Percentiles rank a stretch among this genome's conserved stretches.
phyloP scores from a whole-genome alignment of 2,329 filamentous ascomycete species.

The Fusarium aywerte region DNA sequence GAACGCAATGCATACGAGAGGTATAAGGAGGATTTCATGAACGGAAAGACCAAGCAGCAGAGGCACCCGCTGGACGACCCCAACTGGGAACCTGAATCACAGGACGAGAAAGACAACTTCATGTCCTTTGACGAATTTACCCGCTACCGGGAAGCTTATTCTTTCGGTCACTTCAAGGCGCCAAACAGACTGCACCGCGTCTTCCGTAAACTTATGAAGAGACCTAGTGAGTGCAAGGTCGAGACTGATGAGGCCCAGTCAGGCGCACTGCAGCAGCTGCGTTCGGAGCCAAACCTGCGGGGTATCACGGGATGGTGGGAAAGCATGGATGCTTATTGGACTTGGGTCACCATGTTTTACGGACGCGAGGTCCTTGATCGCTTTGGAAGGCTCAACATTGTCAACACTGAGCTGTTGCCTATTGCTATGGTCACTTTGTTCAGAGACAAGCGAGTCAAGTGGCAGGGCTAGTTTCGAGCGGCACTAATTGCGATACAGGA shows the following conservation, averaged over 20 bases:
- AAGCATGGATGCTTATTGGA: slow-evolving; percentile 57
- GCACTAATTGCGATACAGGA: neutral
- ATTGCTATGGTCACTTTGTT: slow-evolving; percentile 60
- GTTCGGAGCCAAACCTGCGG: slow-evolving; percentile 24
- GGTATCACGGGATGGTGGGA: slow-evolving; percentile 46
- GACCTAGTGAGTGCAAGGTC: slow-evolving; percentile 46
- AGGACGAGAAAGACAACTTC: slow-evolving; percentile 53
- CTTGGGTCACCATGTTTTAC: slow-evolving; percentile 59
- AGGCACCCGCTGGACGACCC: slow-evolving; percentile 28
- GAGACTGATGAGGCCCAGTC: slow-evolving; percentile 41
- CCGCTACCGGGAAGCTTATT: slow-evolving; percentile 55
- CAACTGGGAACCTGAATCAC: slow-evolving; percentile 47
- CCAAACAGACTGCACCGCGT: slow-evolving; percentile 45
- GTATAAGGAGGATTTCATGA: slow-evolving; percentile 52
- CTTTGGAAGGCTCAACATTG: slow-evolving; percentile 59
- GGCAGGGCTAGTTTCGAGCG: slow-evolving; percentile 47
- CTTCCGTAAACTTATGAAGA: slow-evolving; percentile 52
- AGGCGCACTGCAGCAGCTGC: slow-evolving; percentile 39
- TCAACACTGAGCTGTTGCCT: slow-evolving; percentile 58
- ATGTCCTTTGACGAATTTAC: slow-evolving; percentile 58
- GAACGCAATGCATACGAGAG: slow-evolving; percentile 52
- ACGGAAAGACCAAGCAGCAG: slow-evolving; percentile 15
- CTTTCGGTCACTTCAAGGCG: slow-evolving; percentile 42
- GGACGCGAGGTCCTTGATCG: slow-evolving; percentile 56
- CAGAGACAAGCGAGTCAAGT: slow-evolving; percentile 56